Evolutionary conservation across 2,329 filamentous ascomycete genomes (phyloP), one percentile per base, ranked within the genome.

Genomic region (Helicocarpus griseus): DNA sequence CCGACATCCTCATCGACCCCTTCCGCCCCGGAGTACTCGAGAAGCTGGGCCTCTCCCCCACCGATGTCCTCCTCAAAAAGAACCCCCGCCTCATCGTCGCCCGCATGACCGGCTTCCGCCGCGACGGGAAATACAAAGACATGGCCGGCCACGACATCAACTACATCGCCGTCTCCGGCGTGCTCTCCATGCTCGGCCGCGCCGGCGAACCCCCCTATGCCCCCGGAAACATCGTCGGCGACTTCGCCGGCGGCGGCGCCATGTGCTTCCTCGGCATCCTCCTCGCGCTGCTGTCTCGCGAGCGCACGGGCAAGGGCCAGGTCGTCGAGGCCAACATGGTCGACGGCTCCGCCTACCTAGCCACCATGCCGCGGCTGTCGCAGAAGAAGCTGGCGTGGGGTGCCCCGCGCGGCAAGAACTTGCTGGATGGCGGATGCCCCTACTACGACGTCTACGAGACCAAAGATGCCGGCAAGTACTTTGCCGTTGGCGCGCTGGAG

Each of bases 131-230:
- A 61, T 97, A 95, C 70, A 80, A 79, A 45, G 72, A 78, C 61
- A 96, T 95, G 90, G 89, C 90, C 0, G 90, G 90, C 41, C 90
- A 96, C 65, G 90, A 96, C 66, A 95, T 96, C 67, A 96, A 97
- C 65, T 97, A 97, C 69, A 84, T 97, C 39, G 88, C 90, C 46
- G 87, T 95, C 0, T 86, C 85, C 0, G 91, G 91, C 0, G 84
- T 86, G 1, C 71, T 97, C 26, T 77, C 78, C 0, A 75, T 95
- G 69, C 78, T 97, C 2, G 91, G 91, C 0, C 75, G 86, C 0
- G 73, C 73, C 26, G 78, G 76, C 14, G 79, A 84, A 63, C 82
- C 80, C 57, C 91, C 91, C 1, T 83, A 85, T 55, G 78, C 90
- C 17, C 93, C 93, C 0, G 81, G 75, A 5, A 97, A 97, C 62